Evolutionary conservation across 2,329 filamentous ascomycete genomes (phyloP).

Genomic region (Tolypocladium tropicale): DNA sequence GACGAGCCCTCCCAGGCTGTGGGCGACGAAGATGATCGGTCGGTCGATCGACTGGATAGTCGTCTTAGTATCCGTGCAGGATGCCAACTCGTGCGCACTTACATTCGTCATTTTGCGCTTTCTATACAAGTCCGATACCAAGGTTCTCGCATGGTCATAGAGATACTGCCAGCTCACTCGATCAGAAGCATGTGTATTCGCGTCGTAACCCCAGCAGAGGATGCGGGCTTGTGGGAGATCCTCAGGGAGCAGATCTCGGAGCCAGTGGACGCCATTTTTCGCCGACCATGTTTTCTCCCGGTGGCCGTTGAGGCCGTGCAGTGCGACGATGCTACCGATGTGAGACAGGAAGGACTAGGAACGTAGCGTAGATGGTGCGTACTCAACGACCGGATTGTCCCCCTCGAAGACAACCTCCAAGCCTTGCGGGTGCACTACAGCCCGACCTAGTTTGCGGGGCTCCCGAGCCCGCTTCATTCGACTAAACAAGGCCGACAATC

Average conservation of each 20-base stretch:
- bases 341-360: not conserved
- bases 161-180: not conserved
- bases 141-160: not conserved
- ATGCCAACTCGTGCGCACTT: not conserved
- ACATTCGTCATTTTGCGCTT: not conserved
- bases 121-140: not conserved
- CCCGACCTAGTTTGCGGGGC: not conserved
- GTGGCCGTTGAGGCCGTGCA: not conserved
- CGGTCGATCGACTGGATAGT: not conserved
- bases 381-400: not conserved
- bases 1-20: not conserved
- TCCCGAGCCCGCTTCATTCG: not conserved
- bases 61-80: not conserved
- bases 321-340: not conserved
- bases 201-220: not conserved
- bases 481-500: not conserved
- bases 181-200: not conserved
- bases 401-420: not conserved
- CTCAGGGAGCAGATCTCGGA: not conserved
- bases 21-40: not conserved
- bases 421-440: not conserved
- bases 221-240: not conserved
- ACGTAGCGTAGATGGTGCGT: not conserved
- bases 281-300: not conserved
- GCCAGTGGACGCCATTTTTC: not conserved